Evolutionary conservation across 768 basidiomycete species (phyloP).

Genomic region (Cystobasidium onofrii): DNA sequence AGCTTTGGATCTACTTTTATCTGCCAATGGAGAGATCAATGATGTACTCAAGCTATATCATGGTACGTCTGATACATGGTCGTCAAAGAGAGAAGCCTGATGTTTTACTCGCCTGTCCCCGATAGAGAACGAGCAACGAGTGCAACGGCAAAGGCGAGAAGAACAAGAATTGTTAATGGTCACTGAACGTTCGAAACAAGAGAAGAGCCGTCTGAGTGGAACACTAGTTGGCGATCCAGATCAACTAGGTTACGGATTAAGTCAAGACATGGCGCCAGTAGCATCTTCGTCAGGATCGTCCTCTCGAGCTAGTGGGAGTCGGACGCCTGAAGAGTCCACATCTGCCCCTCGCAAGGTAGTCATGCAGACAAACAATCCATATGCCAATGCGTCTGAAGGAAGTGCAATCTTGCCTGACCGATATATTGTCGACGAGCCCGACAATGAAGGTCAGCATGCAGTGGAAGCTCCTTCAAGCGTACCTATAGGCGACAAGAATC

Average conservation of each 20-base stretch:
- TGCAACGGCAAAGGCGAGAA: slow-evolving; percentile 5
- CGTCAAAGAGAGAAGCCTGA: background rate
- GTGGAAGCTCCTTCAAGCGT: background rate
- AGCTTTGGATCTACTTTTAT: background rate
- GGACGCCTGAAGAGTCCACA: background rate
- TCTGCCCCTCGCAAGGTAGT: background rate
- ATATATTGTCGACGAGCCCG: slow-evolving; percentile 19
- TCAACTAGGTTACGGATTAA: background rate
- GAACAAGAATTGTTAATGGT: slow-evolving; percentile 6
- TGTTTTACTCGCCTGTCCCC: background rate
- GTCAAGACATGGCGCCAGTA: background rate
- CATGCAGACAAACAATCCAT: slow-evolving; percentile 25
- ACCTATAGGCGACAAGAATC: background rate
- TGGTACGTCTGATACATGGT: background rate
- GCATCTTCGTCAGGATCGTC: background rate
- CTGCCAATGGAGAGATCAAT: slow-evolving; percentile 22
- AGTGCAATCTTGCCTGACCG: background rate
- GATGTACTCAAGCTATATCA: slow-evolving; percentile 18
- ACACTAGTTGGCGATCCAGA: background rate
- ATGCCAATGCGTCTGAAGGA: background rate
- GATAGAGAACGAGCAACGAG: slow-evolving; percentile 13
- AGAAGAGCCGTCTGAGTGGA: background rate
- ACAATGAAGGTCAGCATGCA: background rate
- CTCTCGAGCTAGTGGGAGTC: background rate
- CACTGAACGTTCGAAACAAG: slow-evolving; percentile 17